Evolutionary conservation across 23 red algal species (phyloP), one percentile per base, ranked within the genome.

Genomic region (Gracilaria gracilis): DNA sequence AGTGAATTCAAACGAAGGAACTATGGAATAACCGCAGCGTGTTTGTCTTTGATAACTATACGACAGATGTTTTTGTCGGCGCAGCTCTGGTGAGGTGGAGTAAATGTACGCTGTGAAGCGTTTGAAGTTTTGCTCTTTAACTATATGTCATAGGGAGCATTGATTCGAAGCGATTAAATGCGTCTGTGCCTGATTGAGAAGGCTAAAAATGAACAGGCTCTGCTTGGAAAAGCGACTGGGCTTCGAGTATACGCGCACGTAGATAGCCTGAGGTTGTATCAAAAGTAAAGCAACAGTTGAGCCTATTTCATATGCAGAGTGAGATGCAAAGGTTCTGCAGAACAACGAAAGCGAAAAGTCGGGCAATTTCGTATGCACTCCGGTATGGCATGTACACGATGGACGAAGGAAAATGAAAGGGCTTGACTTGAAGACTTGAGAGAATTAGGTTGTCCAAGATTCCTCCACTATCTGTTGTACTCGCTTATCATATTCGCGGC

Each of bases 401-500:
- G 28, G 32, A 36, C 64, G 28, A 37, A 69, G 23, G 37, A 69
- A 36, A 37, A 69, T 11, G 9, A 6, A 1, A 69, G 32, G 29
- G 37, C 31, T 69, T 32, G 16, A 36, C 0, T 12, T 69, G 27
- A 29, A 29, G 9, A 16, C 13, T 62, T 62, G 1, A 29, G 7
- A 62, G 32, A 31, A 77, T 67, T 75, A 92, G 12, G 79, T 75
- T n/a, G 89, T 92, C 96, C 96, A 98, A 24, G 96, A 98, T 38
- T 98, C 96, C 84, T 98, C 96, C 50, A 98, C 96, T 74, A 94
- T 85, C 64, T 91, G 78, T 58, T 95, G 97, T 33, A 99, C 97
- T 28, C 97, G 91, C 79, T 95, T 95, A 64, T 96, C 71, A 61
- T 99, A 99, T 61, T 99, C 97, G 37, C 97, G 80, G 46, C 94